phyloP scores from a whole-genome alignment of 1,284 basidiomycete genomes.

The Puccinia triticina region DNA sequence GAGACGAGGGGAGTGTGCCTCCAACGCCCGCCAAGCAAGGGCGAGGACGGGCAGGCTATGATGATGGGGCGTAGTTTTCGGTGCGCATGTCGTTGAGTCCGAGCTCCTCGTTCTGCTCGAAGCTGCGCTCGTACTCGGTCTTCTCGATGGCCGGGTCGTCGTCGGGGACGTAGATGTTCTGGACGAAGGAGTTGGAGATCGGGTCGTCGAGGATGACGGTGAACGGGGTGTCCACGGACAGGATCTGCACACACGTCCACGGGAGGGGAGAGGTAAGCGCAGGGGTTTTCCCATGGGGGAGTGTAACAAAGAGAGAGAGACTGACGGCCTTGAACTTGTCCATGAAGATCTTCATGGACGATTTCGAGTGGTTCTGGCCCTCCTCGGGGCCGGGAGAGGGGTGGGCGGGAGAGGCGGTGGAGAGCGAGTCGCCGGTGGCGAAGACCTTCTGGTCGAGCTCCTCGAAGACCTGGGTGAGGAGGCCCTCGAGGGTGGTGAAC shows the following conservation, averaged over 20 bases:
- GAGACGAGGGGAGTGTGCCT: not conserved
- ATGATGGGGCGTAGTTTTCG: conserved; percentile 82
- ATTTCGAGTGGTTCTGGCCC: conserved; percentile 62
- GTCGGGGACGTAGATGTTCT: conserved; percentile 82
- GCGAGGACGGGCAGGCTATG: not conserved
- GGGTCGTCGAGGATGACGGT: conserved; percentile 95
- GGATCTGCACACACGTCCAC: conserved; percentile 66
- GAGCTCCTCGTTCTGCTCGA: conserved; percentile 91
- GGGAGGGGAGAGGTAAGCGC: not conserved
- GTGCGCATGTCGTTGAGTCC: conserved; percentile 96
- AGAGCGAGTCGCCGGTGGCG: conserved; percentile 71
- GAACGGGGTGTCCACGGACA: conserved; percentile 74
- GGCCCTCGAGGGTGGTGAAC: conserved; percentile 95
- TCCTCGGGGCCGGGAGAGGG: not conserved
- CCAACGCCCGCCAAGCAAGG: not conserved
- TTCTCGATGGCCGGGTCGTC: conserved; percentile 86
- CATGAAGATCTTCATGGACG: conserved; percentile 73
- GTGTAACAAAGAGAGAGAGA: conserved; percentile 8
- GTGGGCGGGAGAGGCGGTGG: conserved; percentile 49
- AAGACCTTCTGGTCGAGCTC: conserved; percentile 92
- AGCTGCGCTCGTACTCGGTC: conserved; percentile 79
- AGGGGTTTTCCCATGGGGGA: not conserved
- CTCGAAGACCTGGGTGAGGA: conserved; percentile 91
- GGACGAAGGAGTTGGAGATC: conserved; percentile 90
- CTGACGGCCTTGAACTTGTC: conserved; percentile 74